These are phyloP conservation scores for Talaromyces sp. DNA, from an alignment of 2,329 filamentous ascomycete genomes.

Conservation along the genomic window DNA sequence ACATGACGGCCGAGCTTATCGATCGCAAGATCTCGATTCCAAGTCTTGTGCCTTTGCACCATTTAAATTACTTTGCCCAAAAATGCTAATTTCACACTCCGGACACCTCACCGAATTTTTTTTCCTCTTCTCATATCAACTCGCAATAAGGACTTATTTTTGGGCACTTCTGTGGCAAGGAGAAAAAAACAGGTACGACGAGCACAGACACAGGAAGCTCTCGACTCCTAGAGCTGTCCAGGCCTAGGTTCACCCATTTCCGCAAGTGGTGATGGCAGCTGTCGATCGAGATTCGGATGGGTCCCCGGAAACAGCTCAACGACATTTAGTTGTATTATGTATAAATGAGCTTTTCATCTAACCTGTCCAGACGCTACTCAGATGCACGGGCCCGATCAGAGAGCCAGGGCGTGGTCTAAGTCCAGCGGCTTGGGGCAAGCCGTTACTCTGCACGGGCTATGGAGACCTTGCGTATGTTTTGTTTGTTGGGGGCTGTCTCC, in stretches of 20 bases:
- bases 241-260: conserved; percentile 1
- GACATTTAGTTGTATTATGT: neutral
- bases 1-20: neutral
- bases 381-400: neutral
- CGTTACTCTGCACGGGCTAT: neutral
- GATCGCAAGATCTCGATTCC: neutral
- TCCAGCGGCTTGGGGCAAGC: neutral
- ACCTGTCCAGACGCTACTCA: neutral
- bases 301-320: conserved; percentile 4
- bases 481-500: neutral
- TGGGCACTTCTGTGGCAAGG: neutral
- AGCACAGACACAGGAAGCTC: neutral
- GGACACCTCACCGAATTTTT: neutral
- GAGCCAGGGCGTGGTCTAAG: neutral
- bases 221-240: neutral
- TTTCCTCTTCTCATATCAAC: neutral
- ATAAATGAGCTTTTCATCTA: neutral
- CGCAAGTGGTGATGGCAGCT: conserved; percentile 6
- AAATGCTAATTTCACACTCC: neutral
- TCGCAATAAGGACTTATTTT: neutral
- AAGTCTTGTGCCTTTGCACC: neutral
- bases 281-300: conserved; percentile 11
- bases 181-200: neutral
- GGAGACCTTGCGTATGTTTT: neutral
- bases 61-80: neutral